phyloP scores from a whole-genome alignment of 768 basidiomycete genomes.

The Agaricus bisporus region DNA sequence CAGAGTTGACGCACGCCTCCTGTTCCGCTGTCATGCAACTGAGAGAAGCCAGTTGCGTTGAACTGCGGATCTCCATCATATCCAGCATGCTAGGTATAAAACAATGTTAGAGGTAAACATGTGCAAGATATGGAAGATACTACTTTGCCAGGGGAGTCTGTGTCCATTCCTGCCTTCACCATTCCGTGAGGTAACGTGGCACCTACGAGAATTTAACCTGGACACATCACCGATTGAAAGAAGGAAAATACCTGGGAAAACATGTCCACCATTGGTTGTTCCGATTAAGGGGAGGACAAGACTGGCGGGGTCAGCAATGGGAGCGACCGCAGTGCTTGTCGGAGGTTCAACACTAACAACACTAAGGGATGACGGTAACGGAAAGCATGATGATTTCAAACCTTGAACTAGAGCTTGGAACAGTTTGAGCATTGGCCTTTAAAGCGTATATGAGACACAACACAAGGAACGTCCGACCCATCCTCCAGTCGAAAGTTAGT shows the following conservation, averaged over 20 bases:
- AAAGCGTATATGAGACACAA: not conserved
- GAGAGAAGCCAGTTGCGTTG: constrained; percentile 54
- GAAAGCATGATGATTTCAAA: not conserved
- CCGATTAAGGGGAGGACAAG: constrained; percentile 59
- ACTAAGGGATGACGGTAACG: not conserved
- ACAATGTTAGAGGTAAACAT: not conserved
- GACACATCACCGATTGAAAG: not conserved
- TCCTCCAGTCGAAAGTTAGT: not conserved
- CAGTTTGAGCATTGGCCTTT: constrained; percentile 1
- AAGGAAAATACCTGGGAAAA: constrained; percentile 47
- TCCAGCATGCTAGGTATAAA: constrained; percentile 34
- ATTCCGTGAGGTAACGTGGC: constrained; percentile 66
- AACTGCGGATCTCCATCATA: constrained; percentile 37
- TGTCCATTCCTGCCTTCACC: constrained; percentile 64
- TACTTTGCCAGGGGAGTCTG: constrained; percentile 57
- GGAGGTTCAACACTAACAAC: constrained; percentile 1
- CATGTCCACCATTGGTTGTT: constrained; percentile 58
- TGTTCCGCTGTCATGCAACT: constrained; percentile 58
- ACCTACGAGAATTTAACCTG: constrained; percentile 25
- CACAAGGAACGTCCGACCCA: not conserved
- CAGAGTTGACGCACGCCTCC: constrained; percentile 38
- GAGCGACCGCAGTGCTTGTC: constrained; percentile 12
- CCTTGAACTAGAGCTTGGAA: constrained; percentile 3
- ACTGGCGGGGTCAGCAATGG: constrained; percentile 32
- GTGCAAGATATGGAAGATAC: not conserved